phyloP scores from a whole-genome alignment of 495 filamentous ascomycete genomes.

The Neurospora cerealis region DNA sequence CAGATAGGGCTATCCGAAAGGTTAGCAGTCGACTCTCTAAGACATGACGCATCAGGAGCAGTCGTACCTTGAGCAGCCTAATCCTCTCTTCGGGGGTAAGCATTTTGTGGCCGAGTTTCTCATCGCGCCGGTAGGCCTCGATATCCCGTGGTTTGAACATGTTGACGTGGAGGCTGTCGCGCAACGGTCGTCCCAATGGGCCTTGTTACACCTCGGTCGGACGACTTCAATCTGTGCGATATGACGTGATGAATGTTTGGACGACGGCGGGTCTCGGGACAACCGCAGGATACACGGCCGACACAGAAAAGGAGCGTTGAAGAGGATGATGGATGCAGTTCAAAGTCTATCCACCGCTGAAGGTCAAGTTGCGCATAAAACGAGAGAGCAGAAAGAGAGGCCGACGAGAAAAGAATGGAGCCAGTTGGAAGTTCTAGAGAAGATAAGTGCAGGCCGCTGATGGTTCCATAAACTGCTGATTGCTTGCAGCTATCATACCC shows the following conservation, averaged over 20 bases:
- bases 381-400: neutral
- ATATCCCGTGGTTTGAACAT: constrained; percentile 50
- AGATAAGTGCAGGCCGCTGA: neutral
- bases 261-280: neutral
- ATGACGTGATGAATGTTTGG: neutral
- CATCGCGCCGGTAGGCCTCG: constrained; percentile 54
- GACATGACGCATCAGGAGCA: neutral
- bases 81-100: constrained; percentile 60
- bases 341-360: neutral
- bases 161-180: constrained; percentile 6
- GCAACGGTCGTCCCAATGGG: neutral
- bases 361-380: neutral
- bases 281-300: neutral
- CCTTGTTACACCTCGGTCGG: neutral
- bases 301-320: neutral
- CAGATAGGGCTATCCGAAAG: constrained; percentile 52
- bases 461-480: neutral
- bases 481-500: neutral
- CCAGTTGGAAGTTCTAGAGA: neutral
- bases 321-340: neutral
- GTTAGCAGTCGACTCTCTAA: constrained; percentile 9
- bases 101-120: constrained; percentile 44
- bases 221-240: neutral
- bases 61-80: constrained; percentile 47
- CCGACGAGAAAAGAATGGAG: neutral